Evolutionary conservation across 768 basidiomycete genomes (phyloP), one percentile per base, ranked within the genome.

Genomic region (Boletus vermiculosoides): DNA sequence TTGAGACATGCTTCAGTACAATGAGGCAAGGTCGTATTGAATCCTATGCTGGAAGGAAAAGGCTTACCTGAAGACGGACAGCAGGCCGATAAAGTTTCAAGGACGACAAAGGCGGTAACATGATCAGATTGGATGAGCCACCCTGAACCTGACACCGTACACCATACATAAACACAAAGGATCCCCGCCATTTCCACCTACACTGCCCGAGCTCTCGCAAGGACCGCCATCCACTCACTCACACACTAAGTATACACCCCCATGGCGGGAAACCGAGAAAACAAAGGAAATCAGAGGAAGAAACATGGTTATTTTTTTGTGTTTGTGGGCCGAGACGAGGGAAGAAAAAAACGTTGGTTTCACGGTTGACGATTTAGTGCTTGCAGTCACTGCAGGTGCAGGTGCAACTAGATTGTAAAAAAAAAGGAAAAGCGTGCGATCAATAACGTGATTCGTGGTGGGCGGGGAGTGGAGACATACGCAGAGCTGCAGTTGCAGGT

Each of bases 321-420:
- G 12, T 47, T 31, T 49, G 1, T 23, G 39, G 5, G 47, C 15
- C 23, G 10, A 34, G 36, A 22, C 18, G 39, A 20, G 25, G 5
- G 25, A 25, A 25, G 5, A 8, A 30, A 20, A 16, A 30, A 23
- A 37, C 1, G 5, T 16, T 6, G 5, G 23, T 0, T 28, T 5
- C 11, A 13, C 23, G 18, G 8, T 50, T 18, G 25, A 37, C 4
- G 1, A 28, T 46, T 30, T 41, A 63, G 50, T 55, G 57, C 47
- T 59, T 63, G 61, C 62, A 63, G 33, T 55, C 56, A n/a, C 53
- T 12, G 22, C 61, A 63, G 7, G 34, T 63, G 56, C 61, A 63
- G 23, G 28, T 15, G 34, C 62, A 63, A 25, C 61, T 62, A 18
- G 9, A 50, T n/a, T 1, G 13, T 5, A 16, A 31, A 13, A 11